Evolutionary conservation across 2,329 filamentous ascomycete genomes (phyloP), one percentile per base, ranked within the genome.

Genomic region (Escovopsis sp.): DNA sequence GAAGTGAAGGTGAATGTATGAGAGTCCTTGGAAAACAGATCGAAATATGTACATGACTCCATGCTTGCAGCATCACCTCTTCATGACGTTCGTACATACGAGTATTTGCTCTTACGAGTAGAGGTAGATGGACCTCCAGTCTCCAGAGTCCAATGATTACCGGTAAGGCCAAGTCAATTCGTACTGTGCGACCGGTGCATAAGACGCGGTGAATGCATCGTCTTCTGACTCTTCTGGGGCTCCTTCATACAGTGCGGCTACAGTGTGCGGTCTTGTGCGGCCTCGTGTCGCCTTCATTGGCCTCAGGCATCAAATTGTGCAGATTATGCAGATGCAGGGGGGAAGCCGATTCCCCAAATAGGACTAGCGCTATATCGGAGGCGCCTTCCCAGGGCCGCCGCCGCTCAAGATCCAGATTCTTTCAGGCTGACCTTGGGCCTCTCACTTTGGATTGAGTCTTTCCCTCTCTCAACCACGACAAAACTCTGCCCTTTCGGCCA

Each of bases 321-420:
- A 9, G 6, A 27, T 27, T 15, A 20, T 31, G n/a, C 6, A 34
- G 41, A 44, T 43, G 36, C 45, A 45, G 47, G 47, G 48, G 43
- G 43, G 45, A 45, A 37, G 41, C 42, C 30, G 15, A 3, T 9
- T 20, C 24, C 53, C 51, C 24, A 45, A 53, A 44, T 5, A 35
- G 51, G 62, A n/a, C 47, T 66, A 67, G 64, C 50, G 54, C 37
- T 7, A 24, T 44, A 38, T 35, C n/a, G 8, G 37, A 40, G 35
- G 48, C 50, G 47, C 48, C 42, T 53, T 53, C 58, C 57, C 56
- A 59, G 56, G 8, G 11, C 4, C 27, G 27, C 27, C 27, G 27
- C 60, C 57, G 57, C 57, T 57, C 60, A 54, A 58, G 61, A 54
- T 59, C 59, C 57, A 65, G 63, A 63, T 60, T 63, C 62, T 66